phyloP scores from a whole-genome alignment of 805 yeast species.

The Wickerhamiella sorbophila region DNA sequence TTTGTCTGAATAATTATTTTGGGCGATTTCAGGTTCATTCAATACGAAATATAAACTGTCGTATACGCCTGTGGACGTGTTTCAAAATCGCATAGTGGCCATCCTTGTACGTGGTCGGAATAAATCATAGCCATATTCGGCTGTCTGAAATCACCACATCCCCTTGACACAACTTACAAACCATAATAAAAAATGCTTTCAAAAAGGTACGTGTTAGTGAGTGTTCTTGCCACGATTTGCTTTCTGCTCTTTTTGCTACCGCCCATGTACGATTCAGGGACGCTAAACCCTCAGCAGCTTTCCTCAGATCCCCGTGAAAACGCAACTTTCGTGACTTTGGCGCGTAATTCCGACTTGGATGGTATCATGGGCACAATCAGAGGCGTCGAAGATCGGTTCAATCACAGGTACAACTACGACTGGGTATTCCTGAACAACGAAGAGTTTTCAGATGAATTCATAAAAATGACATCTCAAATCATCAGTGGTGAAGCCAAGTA shows the following conservation, averaged over 20 bases:
- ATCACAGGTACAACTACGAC: constrained; percentile 46
- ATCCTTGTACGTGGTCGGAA: no score
- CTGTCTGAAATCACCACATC: no score
- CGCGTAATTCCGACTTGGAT: constrained; percentile 50
- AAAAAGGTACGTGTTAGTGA: not conserved
- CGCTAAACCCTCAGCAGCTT: no score
- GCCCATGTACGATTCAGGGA: no score
- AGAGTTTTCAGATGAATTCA: constrained; percentile 44
- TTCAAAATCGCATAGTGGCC: no score
- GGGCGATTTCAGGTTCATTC: no score
- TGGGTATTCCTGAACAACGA: constrained; percentile 66
- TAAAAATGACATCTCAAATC: constrained; percentile 30
- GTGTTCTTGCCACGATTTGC: not conserved
- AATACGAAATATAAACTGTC: no score
- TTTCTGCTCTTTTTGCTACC: not conserved
- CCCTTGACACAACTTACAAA: not conserved
- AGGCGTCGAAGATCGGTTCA: constrained; percentile 52
- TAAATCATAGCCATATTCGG: no score
- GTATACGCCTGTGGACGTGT: no score
- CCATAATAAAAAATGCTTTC: not conserved
- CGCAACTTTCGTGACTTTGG: constrained; percentile 56
- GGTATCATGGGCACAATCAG: constrained; percentile 44
- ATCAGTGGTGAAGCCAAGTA: constrained; percentile 46
- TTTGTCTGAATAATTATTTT: no score
- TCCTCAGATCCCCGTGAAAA: constrained; percentile 21